phyloP scores from a whole-genome alignment of 169 alveolate species.

The Amoebophrya sp. region DNA sequence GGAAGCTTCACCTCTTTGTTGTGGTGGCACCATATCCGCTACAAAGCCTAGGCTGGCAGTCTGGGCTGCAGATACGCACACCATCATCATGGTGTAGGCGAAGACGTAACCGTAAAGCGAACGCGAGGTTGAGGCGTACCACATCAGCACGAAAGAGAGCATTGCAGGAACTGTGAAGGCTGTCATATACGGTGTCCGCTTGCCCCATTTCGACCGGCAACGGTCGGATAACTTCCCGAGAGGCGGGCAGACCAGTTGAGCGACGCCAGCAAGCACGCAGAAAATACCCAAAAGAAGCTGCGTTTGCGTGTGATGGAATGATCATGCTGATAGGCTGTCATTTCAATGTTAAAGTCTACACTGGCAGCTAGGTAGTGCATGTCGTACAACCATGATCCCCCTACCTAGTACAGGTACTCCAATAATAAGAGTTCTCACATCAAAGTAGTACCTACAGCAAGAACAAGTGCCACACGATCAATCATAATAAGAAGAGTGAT shows the following conservation, averaged over 20 bases:
- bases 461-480: no score
- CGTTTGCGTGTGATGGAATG: not conserved
- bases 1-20: not conserved
- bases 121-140: not conserved
- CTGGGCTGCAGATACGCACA: not conserved
- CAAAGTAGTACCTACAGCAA: no score
- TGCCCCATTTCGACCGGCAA: not conserved
- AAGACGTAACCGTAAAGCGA: not conserved
- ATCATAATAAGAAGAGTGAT: no score
- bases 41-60: not conserved
- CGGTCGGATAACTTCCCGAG: conserved; percentile 8
- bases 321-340: no score
- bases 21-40: not conserved
- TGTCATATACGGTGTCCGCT: not conserved
- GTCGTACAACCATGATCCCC: no score
- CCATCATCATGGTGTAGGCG: not conserved
- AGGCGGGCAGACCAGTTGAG: not conserved
- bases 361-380: no score
- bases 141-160: not conserved
- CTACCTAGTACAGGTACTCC: no score
- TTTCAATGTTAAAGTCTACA: no score
- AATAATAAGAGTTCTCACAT: no score
- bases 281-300: not conserved
- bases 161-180: not conserved
- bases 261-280: not conserved